phyloP scores from a whole-genome alignment of 495 filamentous ascomycete species.

The Penicillium herquei region DNA sequence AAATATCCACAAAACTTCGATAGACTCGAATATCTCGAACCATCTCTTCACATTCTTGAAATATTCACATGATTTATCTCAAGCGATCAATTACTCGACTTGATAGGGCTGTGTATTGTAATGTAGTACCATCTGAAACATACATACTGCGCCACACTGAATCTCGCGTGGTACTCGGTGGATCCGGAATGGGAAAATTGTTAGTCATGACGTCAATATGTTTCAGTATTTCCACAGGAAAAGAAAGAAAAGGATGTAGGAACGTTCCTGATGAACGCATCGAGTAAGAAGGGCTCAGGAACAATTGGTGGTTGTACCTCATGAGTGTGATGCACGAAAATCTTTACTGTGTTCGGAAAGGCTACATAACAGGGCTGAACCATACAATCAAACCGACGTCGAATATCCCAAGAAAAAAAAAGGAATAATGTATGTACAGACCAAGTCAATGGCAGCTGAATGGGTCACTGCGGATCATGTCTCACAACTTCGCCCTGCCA shows the following conservation, averaged over 20 bases:
- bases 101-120: conserved; percentile 3
- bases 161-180: conserved; percentile 11
- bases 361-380: background rate
- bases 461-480: conserved; percentile 2
- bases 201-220: conserved; percentile 29
- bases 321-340: background rate
- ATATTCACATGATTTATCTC: background rate
- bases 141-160: conserved; percentile 13
- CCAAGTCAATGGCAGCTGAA: background rate
- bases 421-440: background rate
- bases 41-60: background rate
- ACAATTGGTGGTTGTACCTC: background rate
- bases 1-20: background rate
- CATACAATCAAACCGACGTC: background rate
- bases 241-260: background rate
- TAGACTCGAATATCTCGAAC: background rate
- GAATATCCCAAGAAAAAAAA: background rate
- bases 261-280: conserved; percentile 16
- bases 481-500: conserved; percentile 48
- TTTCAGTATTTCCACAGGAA: conserved; percentile 14
- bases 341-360: conserved; percentile 1
- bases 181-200: conserved; percentile 4
- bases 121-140: conserved; percentile 1
- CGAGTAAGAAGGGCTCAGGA: conserved; percentile 7
- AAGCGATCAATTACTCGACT: too few species aligned